Percentiles rank a stretch among this genome's conserved stretches.
Evolutionary conservation across 1,284 basidiomycete species (phyloP).

Genomic region (Sutorius eximius): DNA sequence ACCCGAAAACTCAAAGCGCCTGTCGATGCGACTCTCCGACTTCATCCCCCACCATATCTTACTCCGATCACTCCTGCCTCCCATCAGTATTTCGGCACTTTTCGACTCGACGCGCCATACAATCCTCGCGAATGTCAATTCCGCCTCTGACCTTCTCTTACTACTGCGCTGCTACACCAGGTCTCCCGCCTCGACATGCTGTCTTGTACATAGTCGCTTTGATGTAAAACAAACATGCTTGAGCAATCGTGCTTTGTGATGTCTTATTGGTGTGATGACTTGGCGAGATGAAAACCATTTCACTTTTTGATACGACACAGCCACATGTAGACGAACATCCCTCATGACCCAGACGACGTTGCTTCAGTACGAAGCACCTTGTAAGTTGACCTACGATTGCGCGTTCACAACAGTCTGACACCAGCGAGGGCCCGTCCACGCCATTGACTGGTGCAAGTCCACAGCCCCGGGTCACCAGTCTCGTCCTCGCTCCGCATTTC

Average conservation of each 20-base stretch:
- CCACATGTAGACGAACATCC: slow-evolving; percentile 24
- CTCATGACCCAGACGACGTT: slow-evolving; percentile 62
- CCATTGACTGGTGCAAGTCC: slow-evolving; percentile 83
- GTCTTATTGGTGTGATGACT: neutral
- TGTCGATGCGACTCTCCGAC: slow-evolving; percentile 18
- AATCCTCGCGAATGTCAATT: slow-evolving; percentile 17
- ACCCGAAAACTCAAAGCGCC: slow-evolving; percentile 29
- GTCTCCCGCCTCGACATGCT: slow-evolving; percentile 26
- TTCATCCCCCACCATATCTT: slow-evolving; percentile 3
- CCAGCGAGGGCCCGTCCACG: slow-evolving; percentile 73
- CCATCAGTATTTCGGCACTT: slow-evolving; percentile 12
- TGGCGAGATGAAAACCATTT: neutral
- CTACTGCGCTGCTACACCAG: slow-evolving; percentile 21
- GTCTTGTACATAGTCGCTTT: slow-evolving; percentile 32
- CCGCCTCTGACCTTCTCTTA: slow-evolving; percentile 20
- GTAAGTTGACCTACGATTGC: slow-evolving; percentile 44
- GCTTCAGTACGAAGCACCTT: slow-evolving; percentile 74
- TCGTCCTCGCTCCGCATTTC: slow-evolving; percentile 75
- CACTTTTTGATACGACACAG: slow-evolving; percentile 13
- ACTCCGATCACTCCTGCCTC: slow-evolving; percentile 14
- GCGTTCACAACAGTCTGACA: slow-evolving; percentile 10
- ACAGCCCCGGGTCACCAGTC: slow-evolving; percentile 68
- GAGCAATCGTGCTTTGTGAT: slow-evolving; percentile 15
- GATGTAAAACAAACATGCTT: slow-evolving; percentile 28
- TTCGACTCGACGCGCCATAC: slow-evolving; percentile 22